Percentiles rank a stretch among this genome's conserved stretches.
phyloP scores from a whole-genome alignment of 176 grass and related monocot genomes.

The Microstegium vimineum region DNA sequence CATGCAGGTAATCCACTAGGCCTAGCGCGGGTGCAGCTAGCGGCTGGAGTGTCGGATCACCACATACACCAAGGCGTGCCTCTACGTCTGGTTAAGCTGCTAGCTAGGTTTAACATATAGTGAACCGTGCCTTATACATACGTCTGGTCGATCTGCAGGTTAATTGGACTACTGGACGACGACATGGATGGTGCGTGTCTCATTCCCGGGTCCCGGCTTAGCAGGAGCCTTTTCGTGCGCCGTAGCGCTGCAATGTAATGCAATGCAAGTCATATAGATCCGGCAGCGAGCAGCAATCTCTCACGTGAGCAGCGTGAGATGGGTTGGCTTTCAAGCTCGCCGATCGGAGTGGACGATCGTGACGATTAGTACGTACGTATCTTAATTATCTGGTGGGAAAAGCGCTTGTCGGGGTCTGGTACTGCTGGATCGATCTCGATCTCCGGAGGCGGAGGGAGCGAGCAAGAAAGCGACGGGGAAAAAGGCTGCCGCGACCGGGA shows the following conservation, averaged over 20 bases:
- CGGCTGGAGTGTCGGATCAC: background rate
- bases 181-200: too few species aligned
- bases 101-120: too few species aligned
- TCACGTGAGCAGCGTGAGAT: background rate
- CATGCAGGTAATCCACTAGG: background rate
- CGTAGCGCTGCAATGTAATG: background rate
- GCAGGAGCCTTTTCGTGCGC: background rate
- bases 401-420: background rate
- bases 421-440: background rate
- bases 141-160: too few species aligned
- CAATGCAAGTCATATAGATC: background rate
- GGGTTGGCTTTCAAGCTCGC: background rate
- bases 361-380: too few species aligned
- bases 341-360: background rate
- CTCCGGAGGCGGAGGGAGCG: too few species aligned
- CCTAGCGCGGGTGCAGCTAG: background rate
- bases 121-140: background rate
- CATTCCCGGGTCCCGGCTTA: too few species aligned
- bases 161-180: background rate
- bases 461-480: background rate
- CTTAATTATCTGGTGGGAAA: background rate
- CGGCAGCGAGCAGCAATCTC: background rate
- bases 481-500: background rate
- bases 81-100: too few species aligned
- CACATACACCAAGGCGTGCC: too few species aligned